Conservation (phyloP, 495 filamentous ascomycete genomes). For the Aspergillus panamensis region DNA sequence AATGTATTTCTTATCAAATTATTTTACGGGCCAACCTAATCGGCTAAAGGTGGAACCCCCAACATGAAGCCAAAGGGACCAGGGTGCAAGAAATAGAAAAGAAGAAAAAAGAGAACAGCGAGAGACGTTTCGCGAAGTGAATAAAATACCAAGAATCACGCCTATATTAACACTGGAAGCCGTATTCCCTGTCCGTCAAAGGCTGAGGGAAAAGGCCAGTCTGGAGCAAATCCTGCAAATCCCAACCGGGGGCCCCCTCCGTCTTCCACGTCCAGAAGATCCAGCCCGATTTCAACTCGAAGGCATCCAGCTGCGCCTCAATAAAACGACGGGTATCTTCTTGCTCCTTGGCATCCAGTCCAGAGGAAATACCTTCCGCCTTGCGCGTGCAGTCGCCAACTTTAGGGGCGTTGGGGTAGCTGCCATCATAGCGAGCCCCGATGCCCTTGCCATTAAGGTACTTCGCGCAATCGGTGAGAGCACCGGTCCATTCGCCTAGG, state of each 20-base stretch:
- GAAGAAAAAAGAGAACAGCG: not conserved
- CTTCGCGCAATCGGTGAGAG: conserved; percentile 71
- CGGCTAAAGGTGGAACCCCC: no score
- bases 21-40: no score
- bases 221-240: conserved; percentile 63
- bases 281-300: conserved; percentile 66
- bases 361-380: conserved; percentile 52
- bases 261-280: conserved; percentile 85
- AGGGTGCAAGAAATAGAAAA: not conserved
- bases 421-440: conserved; percentile 69
- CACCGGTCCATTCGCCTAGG: conserved; percentile 67
- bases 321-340: conserved; percentile 59
- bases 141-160: not conserved
- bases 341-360: conserved; percentile 50
- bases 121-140: no score
- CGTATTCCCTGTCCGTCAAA: conserved; percentile 46
- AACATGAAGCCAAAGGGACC: no score
- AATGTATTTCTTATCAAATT: no score
- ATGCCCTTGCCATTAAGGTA: conserved; percentile 67
- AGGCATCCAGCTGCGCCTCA: conserved; percentile 72
- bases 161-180: conserved; percentile 36
- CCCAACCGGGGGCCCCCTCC: conserved; percentile 85
- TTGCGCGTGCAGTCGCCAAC: conserved; percentile 60
- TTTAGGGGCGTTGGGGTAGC: conserved; percentile 40
- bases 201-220: conserved; percentile 63